phyloP scores from a whole-genome alignment of 148 eudicot genomes.

The Camellia japonica region DNA sequence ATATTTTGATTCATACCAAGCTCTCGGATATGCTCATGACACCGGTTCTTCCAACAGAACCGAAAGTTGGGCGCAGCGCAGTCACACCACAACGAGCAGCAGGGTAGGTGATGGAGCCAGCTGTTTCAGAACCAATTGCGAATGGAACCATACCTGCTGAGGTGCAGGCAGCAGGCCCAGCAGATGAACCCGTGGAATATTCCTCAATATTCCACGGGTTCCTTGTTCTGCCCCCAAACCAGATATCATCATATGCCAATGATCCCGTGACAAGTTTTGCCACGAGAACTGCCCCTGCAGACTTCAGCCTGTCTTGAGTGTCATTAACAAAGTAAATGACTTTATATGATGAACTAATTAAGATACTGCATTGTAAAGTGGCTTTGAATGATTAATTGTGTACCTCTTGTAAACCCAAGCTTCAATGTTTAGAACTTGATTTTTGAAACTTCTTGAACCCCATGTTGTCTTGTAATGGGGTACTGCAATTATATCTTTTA shows the following conservation, averaged over 20 bases:
- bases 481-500: slow-evolving; percentile 84
- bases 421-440: slow-evolving; percentile 80
- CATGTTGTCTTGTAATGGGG: slow-evolving; percentile 83
- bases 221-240: slow-evolving; percentile 95
- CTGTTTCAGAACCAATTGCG: slow-evolving; percentile 94
- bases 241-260: slow-evolving; percentile 82
- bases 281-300: slow-evolving; percentile 86
- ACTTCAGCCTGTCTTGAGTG: slow-evolving; percentile 38
- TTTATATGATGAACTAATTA: no score
- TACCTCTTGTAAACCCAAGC: slow-evolving; percentile 98
- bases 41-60: slow-evolving; percentile 85
- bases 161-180: slow-evolving; percentile 91
- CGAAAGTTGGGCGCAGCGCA: slow-evolving; percentile 83
- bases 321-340: no score
- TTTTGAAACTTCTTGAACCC: slow-evolving; percentile 70
- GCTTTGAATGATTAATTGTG: no score
- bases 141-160: slow-evolving; percentile 92
- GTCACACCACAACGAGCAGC: slow-evolving; percentile 90
- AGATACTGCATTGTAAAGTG: no score
- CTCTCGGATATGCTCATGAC: slow-evolving; percentile 94
- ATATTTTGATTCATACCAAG: slow-evolving; percentile 42
- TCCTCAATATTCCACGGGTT: slow-evolving; percentile 98
- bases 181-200: slow-evolving; percentile 83
- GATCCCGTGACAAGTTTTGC: slow-evolving; percentile 87
- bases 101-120: slow-evolving; percentile 83